Evolutionary conservation across 1,284 basidiomycete species (phyloP).

Genomic region (Rhodotorula sp.): DNA sequence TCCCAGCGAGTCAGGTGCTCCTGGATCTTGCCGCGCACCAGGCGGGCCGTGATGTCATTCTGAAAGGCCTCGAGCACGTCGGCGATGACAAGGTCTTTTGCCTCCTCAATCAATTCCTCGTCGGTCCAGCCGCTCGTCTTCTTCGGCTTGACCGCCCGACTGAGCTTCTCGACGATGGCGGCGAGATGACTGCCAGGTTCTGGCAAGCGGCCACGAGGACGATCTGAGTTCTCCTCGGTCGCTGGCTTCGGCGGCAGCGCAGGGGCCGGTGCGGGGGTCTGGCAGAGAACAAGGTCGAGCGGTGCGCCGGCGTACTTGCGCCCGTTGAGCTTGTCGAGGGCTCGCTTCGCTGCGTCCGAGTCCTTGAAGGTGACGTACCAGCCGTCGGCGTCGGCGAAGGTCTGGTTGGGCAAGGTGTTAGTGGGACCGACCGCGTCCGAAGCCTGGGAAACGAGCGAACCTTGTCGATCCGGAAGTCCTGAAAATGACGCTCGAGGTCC

Average conservation of each 20-base stretch:
- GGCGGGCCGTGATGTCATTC: slow-evolving; percentile 66
- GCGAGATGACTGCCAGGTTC: slow-evolving; percentile 15
- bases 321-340: slow-evolving; percentile 56
- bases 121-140: slow-evolving; percentile 47
- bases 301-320: slow-evolving; percentile 61
- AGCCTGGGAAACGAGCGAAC: slow-evolving; percentile 14
- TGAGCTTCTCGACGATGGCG: slow-evolving; percentile 21
- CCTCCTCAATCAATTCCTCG: slow-evolving; percentile 60
- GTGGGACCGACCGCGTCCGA: not conserved
- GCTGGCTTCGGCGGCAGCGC: not conserved
- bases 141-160: slow-evolving; percentile 52
- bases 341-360: slow-evolving; percentile 20
- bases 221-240: no score
- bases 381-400: slow-evolving; percentile 44
- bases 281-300: slow-evolving; percentile 59
- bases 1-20: slow-evolving; percentile 58
- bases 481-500: slow-evolving; percentile 42
- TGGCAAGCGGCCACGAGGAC: not conserved
- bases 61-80: slow-evolving; percentile 63
- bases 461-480: slow-evolving; percentile 24
- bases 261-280: slow-evolving; percentile 49
- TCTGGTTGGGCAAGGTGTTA: slow-evolving; percentile 22
- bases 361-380: slow-evolving; percentile 47
- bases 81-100: slow-evolving; percentile 60
- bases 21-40: slow-evolving; percentile 61